phyloP scores from a whole-genome alignment of 345 rosid genomes.

The Eucalyptus erythrocorys region DNA sequence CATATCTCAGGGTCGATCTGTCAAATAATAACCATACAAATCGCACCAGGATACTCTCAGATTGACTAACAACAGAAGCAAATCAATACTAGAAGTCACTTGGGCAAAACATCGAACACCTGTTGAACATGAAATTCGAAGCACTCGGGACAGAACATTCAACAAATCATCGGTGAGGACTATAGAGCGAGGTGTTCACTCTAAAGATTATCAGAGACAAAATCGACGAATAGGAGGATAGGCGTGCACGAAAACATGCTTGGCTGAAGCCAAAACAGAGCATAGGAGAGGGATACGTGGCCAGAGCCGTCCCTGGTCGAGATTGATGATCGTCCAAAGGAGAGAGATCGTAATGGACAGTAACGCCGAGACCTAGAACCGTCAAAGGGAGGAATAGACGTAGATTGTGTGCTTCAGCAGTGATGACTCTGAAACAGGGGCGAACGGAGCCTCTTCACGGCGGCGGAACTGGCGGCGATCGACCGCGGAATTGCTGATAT shows the following conservation, averaged over 20 bases:
- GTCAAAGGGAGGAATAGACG: neutral
- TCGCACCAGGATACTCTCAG: neutral
- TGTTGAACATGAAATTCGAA: neutral
- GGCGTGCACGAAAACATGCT: neutral
- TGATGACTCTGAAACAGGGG: too few relatives aligned
- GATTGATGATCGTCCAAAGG: neutral
- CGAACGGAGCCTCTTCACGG: too few relatives aligned
- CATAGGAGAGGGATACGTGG: neutral
- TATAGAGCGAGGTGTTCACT: neutral
- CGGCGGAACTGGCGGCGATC: too few relatives aligned
- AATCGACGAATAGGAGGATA: neutral
- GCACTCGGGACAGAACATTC: neutral
- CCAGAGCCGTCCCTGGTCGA: neutral
- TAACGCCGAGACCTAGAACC: neutral
- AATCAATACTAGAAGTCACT: neutral
- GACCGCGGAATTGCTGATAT: too few relatives aligned
- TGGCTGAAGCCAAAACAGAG: neutral
- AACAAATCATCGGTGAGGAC: neutral
- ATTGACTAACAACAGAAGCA: neutral
- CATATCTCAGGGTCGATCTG: neutral
- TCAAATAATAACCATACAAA: neutral
- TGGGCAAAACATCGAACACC: neutral
- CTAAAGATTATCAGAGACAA: too few relatives aligned
- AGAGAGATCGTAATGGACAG: neutral
- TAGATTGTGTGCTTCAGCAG: neutral